Evolutionary conservation across 2,329 filamentous ascomycete genomes (phyloP), one percentile per base, ranked within the genome.

Genomic region (Fusarium sp.): DNA sequence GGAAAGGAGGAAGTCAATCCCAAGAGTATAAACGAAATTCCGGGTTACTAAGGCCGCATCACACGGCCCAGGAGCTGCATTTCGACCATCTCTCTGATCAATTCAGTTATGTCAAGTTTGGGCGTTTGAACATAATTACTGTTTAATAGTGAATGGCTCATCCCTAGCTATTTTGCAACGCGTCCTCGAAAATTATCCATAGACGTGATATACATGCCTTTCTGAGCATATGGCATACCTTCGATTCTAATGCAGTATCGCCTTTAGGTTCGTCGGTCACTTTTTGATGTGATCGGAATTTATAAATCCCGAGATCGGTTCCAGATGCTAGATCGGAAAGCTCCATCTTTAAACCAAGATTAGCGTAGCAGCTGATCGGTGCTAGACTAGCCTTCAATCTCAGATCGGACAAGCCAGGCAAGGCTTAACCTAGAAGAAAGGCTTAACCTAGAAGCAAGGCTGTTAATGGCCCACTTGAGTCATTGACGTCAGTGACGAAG

Each of bases 401-500:
- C 28, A 42, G 31, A 64, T 65, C 39, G 59, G 51, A 34, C 2
- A 65, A 33, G 19, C 3, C 14, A 55, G 22, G 19, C 42, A 56
- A 47, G 24, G 31, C 33, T 45, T 22, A 39, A 19, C 19, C 26
- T 28, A 17, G 3, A 2, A 21, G 7, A 39, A 38, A 45, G 40
- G 40, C 49, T 42, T n/a, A n/a, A 19, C 19, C 26, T 28, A 17
- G 3, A 2, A 21, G 7, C 50, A 38, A 45, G 40, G 40, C 49
- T 42, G 40, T 14, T 17, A 56, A 15, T 50, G 49, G 57, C 42
- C 59, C 22, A 53, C 31, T 31, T n/a, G 49, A 67, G 65, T 68
- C 65, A 65, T 64, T 68, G 65, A 68, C 65, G 65, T 68, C 65
- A 64, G 50, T 31, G 46, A 15, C 38, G n/a, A 60, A 68, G 64